Evolutionary conservation across 2,329 filamentous ascomycete species (phyloP).

Genomic region (Colletotrichum lindemuthianum): DNA sequence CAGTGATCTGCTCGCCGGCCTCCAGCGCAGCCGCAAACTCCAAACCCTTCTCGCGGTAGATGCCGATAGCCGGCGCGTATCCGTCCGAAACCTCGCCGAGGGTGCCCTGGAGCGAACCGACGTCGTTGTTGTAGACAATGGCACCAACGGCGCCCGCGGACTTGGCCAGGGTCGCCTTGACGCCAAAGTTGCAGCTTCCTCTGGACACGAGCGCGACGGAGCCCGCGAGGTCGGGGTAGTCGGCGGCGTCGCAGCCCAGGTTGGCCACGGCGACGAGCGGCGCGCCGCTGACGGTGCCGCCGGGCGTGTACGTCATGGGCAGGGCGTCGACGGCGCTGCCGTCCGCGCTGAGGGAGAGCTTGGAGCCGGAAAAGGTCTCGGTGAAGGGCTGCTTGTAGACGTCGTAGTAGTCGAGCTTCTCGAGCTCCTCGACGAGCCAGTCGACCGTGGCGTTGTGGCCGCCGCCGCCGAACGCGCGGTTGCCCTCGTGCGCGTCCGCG

Average conservation of each 20-base stretch:
- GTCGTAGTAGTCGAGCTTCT: slow-evolving; percentile 51
- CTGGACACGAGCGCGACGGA: slow-evolving; percentile 69
- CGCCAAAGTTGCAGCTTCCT: slow-evolving; percentile 67
- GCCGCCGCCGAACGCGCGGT: slow-evolving; percentile 54
- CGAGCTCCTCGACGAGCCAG: slow-evolving; percentile 54
- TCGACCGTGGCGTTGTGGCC: slow-evolving; percentile 59
- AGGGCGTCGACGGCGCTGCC: slow-evolving; percentile 41
- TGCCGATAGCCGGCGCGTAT: slow-evolving; percentile 63
- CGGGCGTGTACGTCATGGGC: slow-evolving; percentile 62
- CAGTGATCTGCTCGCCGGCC: slow-evolving; percentile 45
- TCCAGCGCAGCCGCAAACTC: slow-evolving; percentile 44
- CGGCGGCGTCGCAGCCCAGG: slow-evolving; percentile 62
- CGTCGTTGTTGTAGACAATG: slow-evolving; percentile 71
- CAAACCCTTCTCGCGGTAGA: slow-evolving; percentile 58
- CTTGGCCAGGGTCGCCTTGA: slow-evolving; percentile 66
- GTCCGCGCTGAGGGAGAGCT: slow-evolving; percentile 43
- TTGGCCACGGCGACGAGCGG: slow-evolving; percentile 59
- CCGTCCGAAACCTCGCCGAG: slow-evolving; percentile 57
- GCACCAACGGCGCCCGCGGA: slow-evolving; percentile 65
- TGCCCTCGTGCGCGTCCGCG: slow-evolving; percentile 53
- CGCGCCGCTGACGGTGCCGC: slow-evolving; percentile 49
- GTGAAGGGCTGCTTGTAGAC: slow-evolving; percentile 57
- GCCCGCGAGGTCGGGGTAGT: slow-evolving; percentile 64
- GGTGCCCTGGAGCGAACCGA: slow-evolving; percentile 62
- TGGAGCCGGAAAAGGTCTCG: slow-evolving; percentile 49